A percentile compares a stretch with the other conserved stretches of the same genome.
phyloP scores from a whole-genome alignment of 2,329 filamentous ascomycete genomes.

The Fusarium begoniae region DNA sequence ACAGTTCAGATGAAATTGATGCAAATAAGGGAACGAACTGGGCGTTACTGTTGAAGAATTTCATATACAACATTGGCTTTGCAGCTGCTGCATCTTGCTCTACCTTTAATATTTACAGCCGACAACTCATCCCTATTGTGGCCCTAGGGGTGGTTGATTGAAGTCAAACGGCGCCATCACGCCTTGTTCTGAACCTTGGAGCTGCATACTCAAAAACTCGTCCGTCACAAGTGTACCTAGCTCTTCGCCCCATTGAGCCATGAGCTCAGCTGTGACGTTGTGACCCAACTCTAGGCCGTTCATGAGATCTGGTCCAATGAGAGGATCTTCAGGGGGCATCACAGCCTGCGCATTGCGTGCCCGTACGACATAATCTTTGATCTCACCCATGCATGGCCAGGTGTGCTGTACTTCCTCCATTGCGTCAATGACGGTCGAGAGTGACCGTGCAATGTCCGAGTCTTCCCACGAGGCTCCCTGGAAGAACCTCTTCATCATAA shows the following conservation, averaged over 20 bases:
- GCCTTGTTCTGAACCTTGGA: slow-evolving; percentile 40
- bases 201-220: slow-evolving; percentile 48
- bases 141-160: slow-evolving; percentile 37
- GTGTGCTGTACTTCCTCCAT: slow-evolving; percentile 62
- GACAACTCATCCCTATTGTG: not conserved
- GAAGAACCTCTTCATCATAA: slow-evolving; percentile 58
- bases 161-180: slow-evolving; percentile 46
- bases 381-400: slow-evolving; percentile 57
- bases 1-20: not conserved
- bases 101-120: not conserved
- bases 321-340: slow-evolving; percentile 45
- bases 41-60: not conserved
- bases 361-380: slow-evolving; percentile 48
- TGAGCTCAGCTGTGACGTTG: slow-evolving; percentile 37
- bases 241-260: slow-evolving; percentile 45
- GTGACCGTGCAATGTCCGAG: slow-evolving; percentile 57
- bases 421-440: slow-evolving; percentile 59
- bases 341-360: slow-evolving; percentile 45
- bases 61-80: not conserved
- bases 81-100: not conserved
- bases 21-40: not conserved
- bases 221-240: slow-evolving; percentile 48
- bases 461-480: slow-evolving; percentile 53
- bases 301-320: slow-evolving; percentile 47
- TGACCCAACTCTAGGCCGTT: slow-evolving; percentile 44